phyloP scores from a whole-genome alignment of 176 grass and related monocot species.

The Hordeum vulgare region MorexV3_pseudomolecules_assembly NC_058524.1:626560884-626561383 shows the following conservation, averaged over 20 bases:
- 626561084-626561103: not conserved
- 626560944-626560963: no score
- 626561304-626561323: not conserved
- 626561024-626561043: no score
- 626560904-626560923: no score
- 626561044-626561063: no score
- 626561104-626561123: not conserved
- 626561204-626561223: not conserved
- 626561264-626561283: not conserved
- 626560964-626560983: no score
- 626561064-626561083: no score
- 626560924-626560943: no score
- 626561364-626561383: not conserved
- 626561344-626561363: not conserved
- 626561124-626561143: not conserved
- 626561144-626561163: not conserved
- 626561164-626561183: not conserved
- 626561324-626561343: not conserved
- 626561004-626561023: no score
- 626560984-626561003: no score
- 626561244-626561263: not conserved
- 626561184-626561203: not conserved
- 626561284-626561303: not conserved
- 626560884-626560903: no score
- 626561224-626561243: not conserved